Percentiles rank a stretch among this genome's conserved stretches.
Conservation (phyloP, 2,329 filamentous ascomycete species). For the Ceratocystis harringtonii region DNA sequence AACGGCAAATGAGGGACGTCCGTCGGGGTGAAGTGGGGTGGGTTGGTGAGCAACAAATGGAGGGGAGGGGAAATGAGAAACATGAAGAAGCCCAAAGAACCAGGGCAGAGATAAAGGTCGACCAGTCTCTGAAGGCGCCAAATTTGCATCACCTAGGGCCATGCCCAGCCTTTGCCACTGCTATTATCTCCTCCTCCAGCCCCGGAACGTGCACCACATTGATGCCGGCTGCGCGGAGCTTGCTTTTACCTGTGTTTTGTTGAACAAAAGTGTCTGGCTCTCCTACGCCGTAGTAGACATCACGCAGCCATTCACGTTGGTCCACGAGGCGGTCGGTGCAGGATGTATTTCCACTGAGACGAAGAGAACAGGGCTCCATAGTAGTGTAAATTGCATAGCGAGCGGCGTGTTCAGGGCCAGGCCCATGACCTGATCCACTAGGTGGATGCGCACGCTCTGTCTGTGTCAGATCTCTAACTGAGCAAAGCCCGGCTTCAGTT, state of each 20-base stretch:
- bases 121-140: neutral
- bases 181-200: conserved; percentile 65
- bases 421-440: too few species aligned
- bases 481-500: conserved; percentile 30
- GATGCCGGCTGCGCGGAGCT: conserved; percentile 58
- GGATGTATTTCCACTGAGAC: conserved; percentile 57
- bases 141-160: neutral
- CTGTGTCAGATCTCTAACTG: conserved; percentile 26
- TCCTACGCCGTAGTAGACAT: conserved; percentile 73
- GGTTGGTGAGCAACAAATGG: too few species aligned
- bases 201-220: conserved; percentile 58
- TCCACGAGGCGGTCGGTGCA: conserved; percentile 68
- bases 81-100: too few species aligned
- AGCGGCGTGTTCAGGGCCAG: too few species aligned
- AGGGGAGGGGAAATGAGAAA: too few species aligned
- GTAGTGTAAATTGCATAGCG: conserved; percentile 60
- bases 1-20: too few species aligned
- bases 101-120: too few species aligned
- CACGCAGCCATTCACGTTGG: conserved; percentile 47
- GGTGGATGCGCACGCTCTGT: conserved; percentile 19
- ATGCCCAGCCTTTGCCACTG: conserved; percentile 74
- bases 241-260: conserved; percentile 58
- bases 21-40: too few species aligned
- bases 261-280: conserved; percentile 86
- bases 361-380: conserved; percentile 68